A percentile compares a stretch with the other conserved stretches of the same genome.
These are phyloP conservation scores for Jackrogersella multiformis DNA, from an alignment of 495 filamentous ascomycete species.

Conservation along the genomic window DNA sequence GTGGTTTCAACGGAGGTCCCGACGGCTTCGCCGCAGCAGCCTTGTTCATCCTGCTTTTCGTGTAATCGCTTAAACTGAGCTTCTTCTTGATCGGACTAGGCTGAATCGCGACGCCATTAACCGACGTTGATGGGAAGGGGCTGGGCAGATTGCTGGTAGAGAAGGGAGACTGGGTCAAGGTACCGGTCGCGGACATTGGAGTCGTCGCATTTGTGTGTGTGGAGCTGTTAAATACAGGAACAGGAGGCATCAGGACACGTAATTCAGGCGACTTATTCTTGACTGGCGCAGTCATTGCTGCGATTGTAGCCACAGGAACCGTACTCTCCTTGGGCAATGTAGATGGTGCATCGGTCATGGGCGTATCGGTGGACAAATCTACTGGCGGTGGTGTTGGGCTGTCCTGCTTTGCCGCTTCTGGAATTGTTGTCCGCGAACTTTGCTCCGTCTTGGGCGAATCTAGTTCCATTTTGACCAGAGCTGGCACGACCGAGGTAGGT, in stretches of 20 bases:
- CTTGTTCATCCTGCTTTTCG: slow-evolving; percentile 62
- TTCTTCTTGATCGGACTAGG: slow-evolving; percentile 75
- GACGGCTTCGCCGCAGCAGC: slow-evolving; percentile 50
- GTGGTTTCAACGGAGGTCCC: slow-evolving; percentile 48
- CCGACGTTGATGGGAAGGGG: slow-evolving; percentile 54
- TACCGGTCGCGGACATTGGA: slow-evolving; percentile 54
- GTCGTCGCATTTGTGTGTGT: slow-evolving; percentile 49
- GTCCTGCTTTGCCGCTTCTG: slow-evolving; percentile 14
- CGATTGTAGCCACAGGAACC: background rate
- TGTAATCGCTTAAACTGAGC: slow-evolving; percentile 78
- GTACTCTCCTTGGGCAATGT: slow-evolving; percentile 34
- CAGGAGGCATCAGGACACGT: slow-evolving; percentile 61
- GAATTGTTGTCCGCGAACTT: slow-evolving; percentile 14
- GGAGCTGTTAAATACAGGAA: slow-evolving; percentile 50
- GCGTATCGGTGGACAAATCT: slow-evolving; percentile 22
- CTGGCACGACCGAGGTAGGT: slow-evolving; percentile 33
- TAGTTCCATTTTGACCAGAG: slow-evolving; percentile 47
- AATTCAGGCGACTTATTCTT: slow-evolving; percentile 57
- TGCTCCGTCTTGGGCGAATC: slow-evolving; percentile 44
- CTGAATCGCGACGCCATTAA: slow-evolving; percentile 56
- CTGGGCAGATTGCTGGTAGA: slow-evolving; percentile 48
- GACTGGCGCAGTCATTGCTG: slow-evolving; percentile 18
- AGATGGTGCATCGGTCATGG: slow-evolving; percentile 40
- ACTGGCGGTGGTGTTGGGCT: slow-evolving; percentile 12
- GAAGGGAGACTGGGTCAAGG: slow-evolving; percentile 64